Percentiles rank a stretch among this genome's conserved stretches.
Evolutionary conservation across 768 basidiomycete species (phyloP).

Genomic region (Lactarius trivialis): DNA sequence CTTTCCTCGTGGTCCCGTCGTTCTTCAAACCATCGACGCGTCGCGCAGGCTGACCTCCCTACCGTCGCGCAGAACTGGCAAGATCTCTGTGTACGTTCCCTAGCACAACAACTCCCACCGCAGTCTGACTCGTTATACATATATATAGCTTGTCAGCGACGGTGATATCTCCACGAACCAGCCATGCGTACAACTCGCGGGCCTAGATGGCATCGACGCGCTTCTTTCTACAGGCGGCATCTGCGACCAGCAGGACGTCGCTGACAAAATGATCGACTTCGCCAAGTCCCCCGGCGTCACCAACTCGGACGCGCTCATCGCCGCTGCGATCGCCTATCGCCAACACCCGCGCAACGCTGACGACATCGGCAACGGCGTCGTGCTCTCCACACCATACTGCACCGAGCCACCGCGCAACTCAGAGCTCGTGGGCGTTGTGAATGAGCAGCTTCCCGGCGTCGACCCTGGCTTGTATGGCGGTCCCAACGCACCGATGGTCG

Average conservation of each 20-base stretch:
- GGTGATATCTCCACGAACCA: slow-evolving; percentile 36
- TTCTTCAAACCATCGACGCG: slow-evolving; percentile 19
- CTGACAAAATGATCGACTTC: slow-evolving; percentile 46
- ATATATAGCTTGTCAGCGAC: slow-evolving; percentile 30
- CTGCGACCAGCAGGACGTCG: slow-evolving; percentile 44
- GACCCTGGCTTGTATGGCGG: slow-evolving; percentile 49
- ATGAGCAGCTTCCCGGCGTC: slow-evolving; percentile 48
- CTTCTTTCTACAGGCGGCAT: slow-evolving; percentile 40
- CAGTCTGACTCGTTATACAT: too few species aligned
- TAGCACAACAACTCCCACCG: not conserved
- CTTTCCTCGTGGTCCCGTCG: not conserved
- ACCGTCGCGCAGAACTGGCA: slow-evolving; percentile 39
- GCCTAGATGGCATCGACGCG: slow-evolving; percentile 37
- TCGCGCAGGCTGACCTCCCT: slow-evolving; percentile 33
- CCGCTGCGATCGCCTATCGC: slow-evolving; percentile 39
- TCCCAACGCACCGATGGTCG: slow-evolving; percentile 39
- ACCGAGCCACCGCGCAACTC: slow-evolving; percentile 45
- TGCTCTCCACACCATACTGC: slow-evolving; percentile 48
- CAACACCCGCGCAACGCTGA: slow-evolving; percentile 39
- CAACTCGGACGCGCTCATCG: slow-evolving; percentile 37
- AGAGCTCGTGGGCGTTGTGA: slow-evolving; percentile 43
- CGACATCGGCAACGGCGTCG: slow-evolving; percentile 34
- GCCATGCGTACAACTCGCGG: slow-evolving; percentile 39
- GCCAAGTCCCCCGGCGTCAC: slow-evolving; percentile 39
- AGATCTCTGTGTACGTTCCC: slow-evolving; percentile 33